These are phyloP conservation scores for Chalciporus pseudorubinellus DNA, from an alignment of 768 basidiomycete genomes.

Conservation along the genomic window DNA sequence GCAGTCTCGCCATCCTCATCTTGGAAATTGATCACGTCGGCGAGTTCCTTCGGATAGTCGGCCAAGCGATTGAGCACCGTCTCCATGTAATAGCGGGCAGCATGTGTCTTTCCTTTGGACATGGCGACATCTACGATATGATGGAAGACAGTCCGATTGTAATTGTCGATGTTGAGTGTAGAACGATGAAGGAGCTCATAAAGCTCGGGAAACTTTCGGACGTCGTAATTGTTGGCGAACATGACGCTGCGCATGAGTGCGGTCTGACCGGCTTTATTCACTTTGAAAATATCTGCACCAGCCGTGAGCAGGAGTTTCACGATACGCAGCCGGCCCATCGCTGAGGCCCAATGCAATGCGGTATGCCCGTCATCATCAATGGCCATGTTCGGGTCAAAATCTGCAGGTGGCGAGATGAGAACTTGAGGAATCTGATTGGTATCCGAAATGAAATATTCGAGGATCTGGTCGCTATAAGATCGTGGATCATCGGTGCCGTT, in stretches of 20 bases:
- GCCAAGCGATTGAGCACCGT: constrained; percentile 82
- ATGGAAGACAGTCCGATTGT: constrained; percentile 96
- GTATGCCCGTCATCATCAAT: constrained; percentile 99
- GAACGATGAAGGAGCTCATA: constrained; percentile 97
- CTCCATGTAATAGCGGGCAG: constrained; percentile 98
- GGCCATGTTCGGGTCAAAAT: constrained; percentile 93
- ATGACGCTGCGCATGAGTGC: constrained; percentile 98
- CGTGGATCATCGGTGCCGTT: constrained; percentile 55
- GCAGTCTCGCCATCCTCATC: constrained; percentile 99
- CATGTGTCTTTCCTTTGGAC: constrained; percentile 96
- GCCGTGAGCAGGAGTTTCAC: constrained; percentile 92
- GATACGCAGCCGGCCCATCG: constrained; percentile 96
- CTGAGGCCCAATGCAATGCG: constrained; percentile 96
- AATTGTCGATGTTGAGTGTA: constrained; percentile 97
- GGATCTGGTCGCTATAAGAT: constrained; percentile 90
- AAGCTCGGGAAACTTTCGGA: constrained; percentile 96
- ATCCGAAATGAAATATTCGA: constrained; percentile 99
- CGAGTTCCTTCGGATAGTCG: constrained; percentile 93
- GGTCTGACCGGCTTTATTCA: constrained; percentile 95
- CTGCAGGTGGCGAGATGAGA: constrained; percentile 81
- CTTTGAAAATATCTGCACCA: constrained; percentile 95
- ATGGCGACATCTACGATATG: constrained; percentile 97
- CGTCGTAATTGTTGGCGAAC: constrained; percentile 99
- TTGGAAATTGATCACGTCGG: constrained; percentile 98
- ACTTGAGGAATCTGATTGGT: constrained; percentile 86